Conservation (phyloP, 768 basidiomycete species). For the Collybiopsis confluens region DNA sequence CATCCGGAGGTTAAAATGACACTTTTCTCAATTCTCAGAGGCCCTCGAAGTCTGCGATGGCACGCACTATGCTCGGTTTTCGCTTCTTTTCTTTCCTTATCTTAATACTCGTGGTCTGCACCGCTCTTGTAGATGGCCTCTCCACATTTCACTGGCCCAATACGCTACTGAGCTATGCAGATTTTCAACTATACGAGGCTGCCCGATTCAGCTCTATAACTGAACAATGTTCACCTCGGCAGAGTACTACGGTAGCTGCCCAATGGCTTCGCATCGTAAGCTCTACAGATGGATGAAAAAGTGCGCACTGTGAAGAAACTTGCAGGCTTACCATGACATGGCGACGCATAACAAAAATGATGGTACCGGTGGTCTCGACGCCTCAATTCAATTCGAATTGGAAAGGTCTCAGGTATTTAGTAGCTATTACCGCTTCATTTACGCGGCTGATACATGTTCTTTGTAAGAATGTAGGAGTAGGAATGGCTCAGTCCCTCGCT, state of each 20-base stretch:
- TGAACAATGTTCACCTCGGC: conserved; percentile 25
- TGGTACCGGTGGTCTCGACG: conserved; percentile 48
- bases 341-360: conserved; percentile 40
- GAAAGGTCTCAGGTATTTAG: conserved; percentile 33
- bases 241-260: conserved; percentile 28
- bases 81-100: not conserved
- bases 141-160: conserved; percentile 5
- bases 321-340: conserved; percentile 42
- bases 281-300: not conserved
- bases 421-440: not conserved
- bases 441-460: not conserved
- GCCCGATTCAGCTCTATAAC: conserved; percentile 6
- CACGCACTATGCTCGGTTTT: no score
- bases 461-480: conserved; percentile 41
- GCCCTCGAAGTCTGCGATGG: no score
- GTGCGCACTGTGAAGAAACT: conserved; percentile 20
- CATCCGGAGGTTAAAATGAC: no score
- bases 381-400: conserved; percentile 45
- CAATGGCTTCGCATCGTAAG: conserved; percentile 38
- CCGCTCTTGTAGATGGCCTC: not conserved
- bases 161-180: not conserved
- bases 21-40: no score
- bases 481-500: conserved; percentile 37
- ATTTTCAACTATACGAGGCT: conserved; percentile 1
- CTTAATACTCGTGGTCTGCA: not conserved